Base-by-base conservation (phyloP, 2,329 filamentous ascomycete genomes). In the Pestalotiopsis sp. region DNA sequence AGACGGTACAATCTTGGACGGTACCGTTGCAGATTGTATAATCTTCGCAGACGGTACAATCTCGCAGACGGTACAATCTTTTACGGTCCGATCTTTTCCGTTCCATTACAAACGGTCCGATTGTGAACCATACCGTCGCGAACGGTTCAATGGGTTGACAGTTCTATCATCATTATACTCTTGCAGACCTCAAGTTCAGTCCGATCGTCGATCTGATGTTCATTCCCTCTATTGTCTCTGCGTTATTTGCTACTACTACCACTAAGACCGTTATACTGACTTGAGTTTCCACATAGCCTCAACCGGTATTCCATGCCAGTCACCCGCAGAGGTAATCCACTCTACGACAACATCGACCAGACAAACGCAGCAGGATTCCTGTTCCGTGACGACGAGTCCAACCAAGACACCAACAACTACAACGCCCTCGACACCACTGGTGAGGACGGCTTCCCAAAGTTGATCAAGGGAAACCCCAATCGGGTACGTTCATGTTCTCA, bases 221-320 rank as follows among this genome's bases (percentile, higher is more conserved):
- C 11, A 7, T 2, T 27, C 17, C 57, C 12, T 36, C 11, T 59
- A 23, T 59, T 36, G 23, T 59, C 27, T 14, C 57, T 13, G 38
- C 17, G 38, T 9, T 3, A 9, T 6, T 52, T 20, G 3, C 17
- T 52, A n/a, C 45, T 7, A 52, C 45, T 2, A 9, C 45, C 9
- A 52, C 45, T 20, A 56, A 36, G 23, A 64, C 61, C 13, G 11
- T 14, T 25, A n/a, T 45, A 64, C 73, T 76, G 67, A 75, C 68
- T 49, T 52, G 52, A 36, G 66, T 65, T 66, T 67, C 67, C 70
- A 39, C 71, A 69, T 71, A 97, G 93, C 73, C 86, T 91, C 70
- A 97, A 97, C 79, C 92, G 95, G 72, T 97, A 97, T 81, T 98
- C 95, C 4, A 95, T 98, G 92, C 95, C 95, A 39, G 92, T 95